Evolutionary conservation across 108 stramenopile genomes (phyloP).

Genomic region (Cyclotella choctawhatcheeana): DNA sequence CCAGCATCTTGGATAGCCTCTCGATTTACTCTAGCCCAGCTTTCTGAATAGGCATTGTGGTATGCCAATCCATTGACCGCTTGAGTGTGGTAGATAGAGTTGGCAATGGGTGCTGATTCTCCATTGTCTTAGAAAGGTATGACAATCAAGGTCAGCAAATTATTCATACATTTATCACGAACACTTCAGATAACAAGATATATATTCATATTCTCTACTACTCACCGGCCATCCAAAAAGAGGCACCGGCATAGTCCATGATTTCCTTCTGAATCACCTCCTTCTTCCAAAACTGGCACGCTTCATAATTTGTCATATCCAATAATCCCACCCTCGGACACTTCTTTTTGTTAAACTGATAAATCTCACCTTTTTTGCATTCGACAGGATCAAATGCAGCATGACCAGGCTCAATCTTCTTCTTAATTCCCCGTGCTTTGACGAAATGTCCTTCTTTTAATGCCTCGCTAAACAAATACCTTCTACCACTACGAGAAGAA

Average conservation of each 20-base stretch:
- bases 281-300: slow-evolving; percentile 48
- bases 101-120: slow-evolving; percentile 45
- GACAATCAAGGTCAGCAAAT: too few species aligned
- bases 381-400: too few species aligned
- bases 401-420: slow-evolving; percentile 8
- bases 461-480: slow-evolving; percentile 52
- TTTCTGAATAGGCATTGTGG: slow-evolving; percentile 53
- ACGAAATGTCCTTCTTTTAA: slow-evolving; percentile 31
- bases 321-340: slow-evolving; percentile 26
- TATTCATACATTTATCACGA: too few species aligned
- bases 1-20: slow-evolving; percentile 56
- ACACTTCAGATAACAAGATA: too few species aligned
- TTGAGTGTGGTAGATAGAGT: slow-evolving; percentile 24
- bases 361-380: slow-evolving; percentile 8
- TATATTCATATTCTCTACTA: too few species aligned
- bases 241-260: slow-evolving; percentile 39
- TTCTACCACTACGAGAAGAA: slow-evolving; percentile 31
- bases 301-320: slow-evolving; percentile 46
- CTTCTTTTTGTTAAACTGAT: slow-evolving; percentile 8
- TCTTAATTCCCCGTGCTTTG: neutral
- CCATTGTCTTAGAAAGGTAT: too few species aligned
- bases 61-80: slow-evolving; percentile 17
- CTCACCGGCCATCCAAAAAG: slow-evolving; percentile 60
- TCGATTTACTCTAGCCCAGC: slow-evolving; percentile 53
- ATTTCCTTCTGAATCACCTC: slow-evolving; percentile 34